A percentile compares a stretch with the other conserved stretches of the same genome.
Evolutionary conservation across 2,329 filamentous ascomycete genomes (phyloP).

Genomic region (Trichoderma oligosporum): DNA sequence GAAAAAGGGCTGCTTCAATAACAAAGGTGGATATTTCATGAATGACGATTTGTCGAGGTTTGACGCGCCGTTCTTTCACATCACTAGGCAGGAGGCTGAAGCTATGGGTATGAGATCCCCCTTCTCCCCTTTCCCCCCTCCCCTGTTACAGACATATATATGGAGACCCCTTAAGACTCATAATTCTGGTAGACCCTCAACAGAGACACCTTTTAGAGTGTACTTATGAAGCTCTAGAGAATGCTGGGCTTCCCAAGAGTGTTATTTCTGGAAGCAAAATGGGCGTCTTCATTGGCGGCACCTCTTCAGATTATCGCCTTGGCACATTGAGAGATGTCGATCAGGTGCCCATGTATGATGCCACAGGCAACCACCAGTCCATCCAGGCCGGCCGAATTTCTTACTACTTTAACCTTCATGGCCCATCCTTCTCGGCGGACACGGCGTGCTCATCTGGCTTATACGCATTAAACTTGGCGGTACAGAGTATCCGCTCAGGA

Average conservation of each 20-base stretch:
- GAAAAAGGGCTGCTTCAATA: slow-evolving; percentile 40
- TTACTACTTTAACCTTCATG: slow-evolving; percentile 53
- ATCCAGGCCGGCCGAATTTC: slow-evolving; percentile 54
- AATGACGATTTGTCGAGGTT: slow-evolving; percentile 45
- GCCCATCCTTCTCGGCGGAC: slow-evolving; percentile 50
- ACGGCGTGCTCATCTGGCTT: slow-evolving; percentile 52
- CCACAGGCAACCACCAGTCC: slow-evolving; percentile 47
- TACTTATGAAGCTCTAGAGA: slow-evolving; percentile 53
- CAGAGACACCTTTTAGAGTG: slow-evolving; percentile 51
- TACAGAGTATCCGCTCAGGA: slow-evolving; percentile 45
- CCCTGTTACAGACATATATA: background rate
- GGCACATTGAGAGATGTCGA: slow-evolving; percentile 41
- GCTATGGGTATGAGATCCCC: slow-evolving; percentile 38
- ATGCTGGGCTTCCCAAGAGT: slow-evolving; percentile 48
- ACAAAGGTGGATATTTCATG: slow-evolving; percentile 40
- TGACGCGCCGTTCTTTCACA: slow-evolving; percentile 51
- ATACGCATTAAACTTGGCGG: slow-evolving; percentile 48
- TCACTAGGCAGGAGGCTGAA: slow-evolving; percentile 48
- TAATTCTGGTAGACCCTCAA: slow-evolving; percentile 42
- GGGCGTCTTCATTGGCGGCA: slow-evolving; percentile 49
- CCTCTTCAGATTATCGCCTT: slow-evolving; percentile 47
- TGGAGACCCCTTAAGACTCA: background rate
- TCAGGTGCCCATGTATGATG: slow-evolving; percentile 50
- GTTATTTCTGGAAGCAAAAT: slow-evolving; percentile 45
- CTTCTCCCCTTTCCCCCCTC: background rate